phyloP scores from a whole-genome alignment of 805 yeast species.

The Clavispora vitiphila region DNA sequence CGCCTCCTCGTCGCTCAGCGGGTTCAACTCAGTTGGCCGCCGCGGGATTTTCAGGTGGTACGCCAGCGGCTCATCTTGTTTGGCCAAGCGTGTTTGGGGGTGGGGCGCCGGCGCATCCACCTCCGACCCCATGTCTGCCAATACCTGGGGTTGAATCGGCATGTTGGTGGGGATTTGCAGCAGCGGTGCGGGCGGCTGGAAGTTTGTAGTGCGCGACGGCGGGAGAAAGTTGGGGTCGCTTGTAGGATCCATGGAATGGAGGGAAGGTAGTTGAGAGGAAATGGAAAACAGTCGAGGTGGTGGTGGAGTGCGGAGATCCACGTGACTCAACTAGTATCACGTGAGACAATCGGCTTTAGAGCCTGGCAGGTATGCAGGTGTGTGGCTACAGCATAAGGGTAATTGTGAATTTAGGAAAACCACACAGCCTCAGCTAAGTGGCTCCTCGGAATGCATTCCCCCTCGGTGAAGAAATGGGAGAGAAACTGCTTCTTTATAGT shows the following conservation, averaged over 20 bases:
- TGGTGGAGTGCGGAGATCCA: background rate
- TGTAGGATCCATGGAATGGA: slow-evolving; percentile 75
- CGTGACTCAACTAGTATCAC: background rate
- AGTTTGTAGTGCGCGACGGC: slow-evolving; percentile 61
- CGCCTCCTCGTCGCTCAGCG: slow-evolving; percentile 42
- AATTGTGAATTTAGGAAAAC: too few species aligned
- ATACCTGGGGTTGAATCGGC: slow-evolving; percentile 65
- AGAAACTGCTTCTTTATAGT: background rate
- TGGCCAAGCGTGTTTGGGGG: slow-evolving; percentile 23
- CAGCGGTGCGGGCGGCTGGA: slow-evolving; percentile 62
- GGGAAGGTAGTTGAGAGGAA: background rate
- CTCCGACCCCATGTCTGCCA: slow-evolving; percentile 68
- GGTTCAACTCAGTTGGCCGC: slow-evolving; percentile 49
- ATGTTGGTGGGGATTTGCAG: slow-evolving; percentile 65
- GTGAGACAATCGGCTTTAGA: too few species aligned
- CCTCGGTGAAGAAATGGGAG: background rate
- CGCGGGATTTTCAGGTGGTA: slow-evolving; percentile 46
- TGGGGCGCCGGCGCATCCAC: slow-evolving; percentile 72
- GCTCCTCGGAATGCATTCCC: too few species aligned
- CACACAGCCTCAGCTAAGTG: too few species aligned
- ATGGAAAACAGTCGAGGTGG: background rate
- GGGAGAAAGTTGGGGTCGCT: slow-evolving; percentile 88
- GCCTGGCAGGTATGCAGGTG: background rate
- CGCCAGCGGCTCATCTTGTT: slow-evolving; percentile 8
- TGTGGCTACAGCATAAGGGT: background rate